Evolutionary conservation across 352 stramenopile species (phyloP).

Genomic region (Aphanomyces cochlioides): DNA sequence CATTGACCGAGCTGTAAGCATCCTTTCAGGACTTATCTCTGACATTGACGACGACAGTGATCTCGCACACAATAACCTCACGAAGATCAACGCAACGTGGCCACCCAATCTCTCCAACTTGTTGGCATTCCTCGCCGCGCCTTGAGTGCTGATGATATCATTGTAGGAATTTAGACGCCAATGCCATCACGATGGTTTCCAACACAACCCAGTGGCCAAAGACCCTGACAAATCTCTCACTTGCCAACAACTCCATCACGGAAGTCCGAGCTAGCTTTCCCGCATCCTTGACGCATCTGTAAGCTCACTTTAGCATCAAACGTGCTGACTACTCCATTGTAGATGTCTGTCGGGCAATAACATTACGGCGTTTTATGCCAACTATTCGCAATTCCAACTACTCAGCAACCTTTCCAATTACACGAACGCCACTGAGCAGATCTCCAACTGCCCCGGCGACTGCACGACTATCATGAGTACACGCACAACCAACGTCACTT

Average conservation of each 20-base stretch:
- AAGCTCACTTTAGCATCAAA: neutral
- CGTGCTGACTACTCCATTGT: neutral
- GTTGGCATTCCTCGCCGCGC: no score
- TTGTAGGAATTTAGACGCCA: no score
- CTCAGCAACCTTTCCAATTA: neutral
- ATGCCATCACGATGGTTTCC: no score
- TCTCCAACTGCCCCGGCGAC: neutral
- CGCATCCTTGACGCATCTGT: neutral
- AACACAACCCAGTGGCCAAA: no score
- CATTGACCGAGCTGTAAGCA: no score
- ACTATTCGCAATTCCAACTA: neutral
- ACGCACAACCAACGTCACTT: neutral
- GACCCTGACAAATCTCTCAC: neutral
- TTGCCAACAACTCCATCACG: neutral
- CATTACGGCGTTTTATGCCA: slow-evolving; percentile 21
- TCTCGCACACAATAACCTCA: no score
- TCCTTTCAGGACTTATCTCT: no score
- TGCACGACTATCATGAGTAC: slow-evolving; percentile 16
- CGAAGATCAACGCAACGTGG: no score
- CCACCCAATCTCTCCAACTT: no score
- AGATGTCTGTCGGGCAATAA: slow-evolving; percentile 10
- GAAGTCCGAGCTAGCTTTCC: slow-evolving; percentile 17
- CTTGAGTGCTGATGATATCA: no score
- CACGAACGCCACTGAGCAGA: neutral
- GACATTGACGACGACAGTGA: no score